Evolutionary conservation across 2,329 filamentous ascomycete genomes (phyloP).

Genomic region (Canariomyces notabilis): DNA sequence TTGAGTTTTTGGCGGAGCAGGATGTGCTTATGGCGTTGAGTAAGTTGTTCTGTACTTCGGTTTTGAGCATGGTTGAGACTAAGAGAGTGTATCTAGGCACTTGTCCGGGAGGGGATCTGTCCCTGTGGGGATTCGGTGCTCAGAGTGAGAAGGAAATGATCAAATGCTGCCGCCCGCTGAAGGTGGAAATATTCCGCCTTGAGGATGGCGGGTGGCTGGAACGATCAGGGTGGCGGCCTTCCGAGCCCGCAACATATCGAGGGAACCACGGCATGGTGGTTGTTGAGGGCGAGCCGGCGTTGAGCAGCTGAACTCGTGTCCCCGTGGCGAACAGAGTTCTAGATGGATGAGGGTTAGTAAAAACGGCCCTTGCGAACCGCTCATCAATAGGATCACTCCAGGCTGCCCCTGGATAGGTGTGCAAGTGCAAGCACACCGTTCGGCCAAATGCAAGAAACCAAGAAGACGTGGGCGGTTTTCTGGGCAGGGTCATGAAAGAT

Average conservation of each 20-base stretch:
- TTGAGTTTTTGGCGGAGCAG: conserved; percentile 78
- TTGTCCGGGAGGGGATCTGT: conserved; percentile 76
- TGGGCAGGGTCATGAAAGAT: too few species aligned
- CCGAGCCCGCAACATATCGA: conserved; percentile 55
- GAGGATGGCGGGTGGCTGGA: conserved; percentile 47
- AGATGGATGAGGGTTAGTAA: too few species aligned
- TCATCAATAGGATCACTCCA: too few species aligned
- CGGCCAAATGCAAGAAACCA: too few species aligned
- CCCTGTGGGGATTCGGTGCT: conserved; percentile 73
- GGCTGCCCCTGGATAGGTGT: too few species aligned
- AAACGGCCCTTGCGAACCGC: too few species aligned
- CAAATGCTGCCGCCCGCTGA: conserved; percentile 66
- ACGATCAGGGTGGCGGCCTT: conserved; percentile 55
- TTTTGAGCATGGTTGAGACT: conserved; percentile 41
- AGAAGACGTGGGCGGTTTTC: too few species aligned
- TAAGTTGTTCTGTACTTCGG: conserved; percentile 28
- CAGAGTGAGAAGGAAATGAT: conserved; percentile 63
- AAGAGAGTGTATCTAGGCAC: conserved; percentile 47
- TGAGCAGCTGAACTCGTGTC: background rate
- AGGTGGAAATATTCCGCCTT: conserved; percentile 66
- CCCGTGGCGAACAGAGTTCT: background rate
- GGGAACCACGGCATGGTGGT: conserved; percentile 60
- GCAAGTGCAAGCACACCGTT: too few species aligned
- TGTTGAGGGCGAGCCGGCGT: conserved; percentile 7
- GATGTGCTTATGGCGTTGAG: conserved; percentile 61